Conservation (phyloP, 2,329 filamentous ascomycete species). For the Phoma sp. region DNA sequence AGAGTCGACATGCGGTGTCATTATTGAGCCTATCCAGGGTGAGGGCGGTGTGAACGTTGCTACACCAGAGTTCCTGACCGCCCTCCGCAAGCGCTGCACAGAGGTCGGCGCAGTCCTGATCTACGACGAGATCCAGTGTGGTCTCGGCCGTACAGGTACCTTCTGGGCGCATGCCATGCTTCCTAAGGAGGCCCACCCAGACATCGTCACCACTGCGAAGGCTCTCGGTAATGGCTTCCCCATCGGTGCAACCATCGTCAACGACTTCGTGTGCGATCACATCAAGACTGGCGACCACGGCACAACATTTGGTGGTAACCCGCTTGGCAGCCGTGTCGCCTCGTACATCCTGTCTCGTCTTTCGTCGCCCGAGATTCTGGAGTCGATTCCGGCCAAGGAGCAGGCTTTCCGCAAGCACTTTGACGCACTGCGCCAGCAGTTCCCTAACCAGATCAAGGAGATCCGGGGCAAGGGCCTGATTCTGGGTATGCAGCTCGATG, state of each 20-base stretch:
- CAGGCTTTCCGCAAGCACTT: slow-evolving; percentile 65
- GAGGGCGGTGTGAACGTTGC: slow-evolving; percentile 92
- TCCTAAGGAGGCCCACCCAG: slow-evolving; percentile 82
- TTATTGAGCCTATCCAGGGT: slow-evolving; percentile 96
- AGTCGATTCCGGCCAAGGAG: slow-evolving; percentile 71
- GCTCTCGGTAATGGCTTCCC: slow-evolving; percentile 96
- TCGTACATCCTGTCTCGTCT: slow-evolving; percentile 84
- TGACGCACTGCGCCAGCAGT: slow-evolving; percentile 61
- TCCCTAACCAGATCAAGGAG: slow-evolving; percentile 76
- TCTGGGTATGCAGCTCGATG: slow-evolving; percentile 80
- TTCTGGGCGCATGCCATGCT: slow-evolving; percentile 87
- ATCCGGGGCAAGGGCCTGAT: slow-evolving; percentile 84
- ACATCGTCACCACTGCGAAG: slow-evolving; percentile 93
- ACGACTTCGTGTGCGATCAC: slow-evolving; percentile 70
- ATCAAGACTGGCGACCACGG: slow-evolving; percentile 83
- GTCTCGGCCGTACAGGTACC: slow-evolving; percentile 81
- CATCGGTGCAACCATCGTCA: slow-evolving; percentile 80
- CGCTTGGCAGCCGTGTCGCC: slow-evolving; percentile 80
- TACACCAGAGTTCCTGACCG: slow-evolving; percentile 79
- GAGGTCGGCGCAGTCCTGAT: slow-evolving; percentile 88
- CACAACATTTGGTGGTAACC: slow-evolving; percentile 93
- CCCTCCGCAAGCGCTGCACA: slow-evolving; percentile 82
- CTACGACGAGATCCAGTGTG: slow-evolving; percentile 98
- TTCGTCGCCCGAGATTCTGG: slow-evolving; percentile 71
- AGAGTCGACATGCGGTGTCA: slow-evolving; percentile 87